Base-by-base conservation (phyloP, 768 basidiomycete species). In the Favolaschia claudopus region DNA sequence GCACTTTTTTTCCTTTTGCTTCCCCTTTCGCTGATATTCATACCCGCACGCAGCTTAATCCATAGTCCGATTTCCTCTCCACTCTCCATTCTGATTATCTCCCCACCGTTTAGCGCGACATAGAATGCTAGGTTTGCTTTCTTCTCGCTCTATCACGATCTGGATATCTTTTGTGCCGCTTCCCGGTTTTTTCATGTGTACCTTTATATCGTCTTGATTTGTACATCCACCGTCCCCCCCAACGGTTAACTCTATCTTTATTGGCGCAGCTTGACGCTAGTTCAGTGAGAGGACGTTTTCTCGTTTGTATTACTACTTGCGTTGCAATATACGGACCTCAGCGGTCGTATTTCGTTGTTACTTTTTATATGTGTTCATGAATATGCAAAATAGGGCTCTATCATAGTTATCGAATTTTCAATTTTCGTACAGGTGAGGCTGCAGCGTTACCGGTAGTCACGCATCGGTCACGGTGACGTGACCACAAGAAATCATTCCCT, bases 261-360 rank as follows among this genome's bases (percentile, higher is more conserved):
- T 54, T 52, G 46, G 63, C 36, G 47, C 59, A 60, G 74, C 74
- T 77, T 66, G 76, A 77, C 49, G 75, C 66, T 65, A 43, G 49
- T 62, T 53, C 56, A 56, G 44, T 48, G 47, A 49, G 54, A 54
- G 67, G 60, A 59, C 62, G 48, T 66, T 69, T 56, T 62, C 25
- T 57, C 46, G 57, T 64, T 66, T 74, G 73, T 76, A 75, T 62
- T 66, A 66, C 63, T 72, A 70, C 68, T 70, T 69, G 66, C 58
- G 53, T 55, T 45, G 43, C 57, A 47, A 43, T 46, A 60, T 47
- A 40, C 53, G 43, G 25, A 33, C n/a, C 24, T 24, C 17, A 0
- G n/a, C 29, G n/a, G n/a, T n/a, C n/a, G n/a, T n/a, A n/a, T n/a
- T n/a, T n/a, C n/a, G n/a, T n/a, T n/a, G n/a, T n/a, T n/a, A n/a